Base-by-base conservation (phyloP, 2,329 filamentous ascomycete species). In the Macrophomina pseudophaseolina region DNA sequence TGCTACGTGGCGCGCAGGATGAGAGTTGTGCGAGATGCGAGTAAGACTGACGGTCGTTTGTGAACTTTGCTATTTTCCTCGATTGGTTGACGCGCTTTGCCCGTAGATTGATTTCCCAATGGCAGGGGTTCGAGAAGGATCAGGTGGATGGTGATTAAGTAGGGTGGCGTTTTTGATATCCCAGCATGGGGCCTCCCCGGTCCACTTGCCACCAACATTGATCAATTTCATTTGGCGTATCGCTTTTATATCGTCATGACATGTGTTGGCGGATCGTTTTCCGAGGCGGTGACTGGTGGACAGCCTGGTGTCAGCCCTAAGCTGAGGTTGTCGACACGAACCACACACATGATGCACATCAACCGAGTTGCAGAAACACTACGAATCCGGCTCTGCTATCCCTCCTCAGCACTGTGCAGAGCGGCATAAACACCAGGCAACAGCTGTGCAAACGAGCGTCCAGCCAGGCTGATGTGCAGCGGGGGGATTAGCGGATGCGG, bases 131-230 rank as follows among this genome's bases (percentile, higher is more conserved):
- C 54, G 9, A 42, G 28, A 12, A 48, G 28, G 58, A 14, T 23
- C 2, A 6, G n/a, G 33, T 28, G 44, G 42, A 48, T 28, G 32
- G 18, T 48, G 56, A 38, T 2, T n/a, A 44, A 23, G 18, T 28
- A 23, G 56, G 23, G 38, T 35, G 58, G 58, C 58, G 58, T 62
- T 62, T 62, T 49, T 62, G 58, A 62, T 62, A 59, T 59, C 44
- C 58, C 58, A 38, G 58, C 44, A 62, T 32, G 11, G 14, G 56
- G 16, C 56, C 28, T 58, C 38, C 42, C n/a, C 33, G 42, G 42
- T 16, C 40, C 56, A 18, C 11, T 18, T 62, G 58, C 42, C 58
- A 62, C 44, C 42, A 38, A 18, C 32, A 44, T 62, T 35, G 42
- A 62, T 62, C 58, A 49, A 62, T 35, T 16, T 40, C 30, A 48